Evolutionary conservation across 305 asterid genomes (phyloP).

Genomic region (Fraxinus velutina): DNA sequence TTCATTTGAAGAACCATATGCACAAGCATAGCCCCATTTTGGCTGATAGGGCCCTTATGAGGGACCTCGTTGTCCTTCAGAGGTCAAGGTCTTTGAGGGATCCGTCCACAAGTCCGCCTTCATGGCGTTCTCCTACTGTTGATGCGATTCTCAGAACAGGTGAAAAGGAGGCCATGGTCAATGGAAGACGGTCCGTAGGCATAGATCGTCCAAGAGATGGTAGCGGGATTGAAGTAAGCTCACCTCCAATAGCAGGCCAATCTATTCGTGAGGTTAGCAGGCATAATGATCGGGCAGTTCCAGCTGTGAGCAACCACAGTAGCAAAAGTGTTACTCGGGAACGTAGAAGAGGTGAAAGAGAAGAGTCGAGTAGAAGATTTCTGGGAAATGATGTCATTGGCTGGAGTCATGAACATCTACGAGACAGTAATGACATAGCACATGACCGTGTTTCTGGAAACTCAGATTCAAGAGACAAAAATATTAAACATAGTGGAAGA

Average conservation of each 20-base stretch:
- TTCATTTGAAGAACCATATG: constrained; percentile 95
- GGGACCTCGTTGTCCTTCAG: constrained; percentile 85
- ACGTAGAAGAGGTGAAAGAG: constrained; percentile 45
- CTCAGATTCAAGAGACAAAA: constrained; percentile 43
- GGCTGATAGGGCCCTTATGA: constrained; percentile 73
- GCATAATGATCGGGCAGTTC: constrained; percentile 30
- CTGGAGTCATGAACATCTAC: constrained; percentile 27
- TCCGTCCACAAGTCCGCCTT: constrained; percentile 83
- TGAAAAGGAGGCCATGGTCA: constrained; percentile 46
- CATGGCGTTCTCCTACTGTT: constrained; percentile 75
- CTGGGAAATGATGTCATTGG: constrained; percentile 30
- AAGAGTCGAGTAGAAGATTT: constrained; percentile 42
- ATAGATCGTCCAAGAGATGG: constrained; percentile 37
- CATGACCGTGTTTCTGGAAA: constrained; percentile 41
- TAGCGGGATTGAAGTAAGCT: constrained; percentile 41
- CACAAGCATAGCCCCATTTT: constrained; percentile 85
- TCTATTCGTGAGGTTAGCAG: constrained; percentile 31
- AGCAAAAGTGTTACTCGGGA: constrained; percentile 43
- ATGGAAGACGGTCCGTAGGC: constrained; percentile 58
- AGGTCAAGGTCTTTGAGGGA: constrained; percentile 90
- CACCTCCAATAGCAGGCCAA: constrained; percentile 38
- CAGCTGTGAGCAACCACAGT: constrained; percentile 34
- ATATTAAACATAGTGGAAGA: constrained; percentile 31
- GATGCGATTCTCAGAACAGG: constrained; percentile 48
- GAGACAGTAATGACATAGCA: constrained; percentile 29